phyloP scores from a whole-genome alignment of 805 yeast genomes.

The Candida hungchunana region DNA sequence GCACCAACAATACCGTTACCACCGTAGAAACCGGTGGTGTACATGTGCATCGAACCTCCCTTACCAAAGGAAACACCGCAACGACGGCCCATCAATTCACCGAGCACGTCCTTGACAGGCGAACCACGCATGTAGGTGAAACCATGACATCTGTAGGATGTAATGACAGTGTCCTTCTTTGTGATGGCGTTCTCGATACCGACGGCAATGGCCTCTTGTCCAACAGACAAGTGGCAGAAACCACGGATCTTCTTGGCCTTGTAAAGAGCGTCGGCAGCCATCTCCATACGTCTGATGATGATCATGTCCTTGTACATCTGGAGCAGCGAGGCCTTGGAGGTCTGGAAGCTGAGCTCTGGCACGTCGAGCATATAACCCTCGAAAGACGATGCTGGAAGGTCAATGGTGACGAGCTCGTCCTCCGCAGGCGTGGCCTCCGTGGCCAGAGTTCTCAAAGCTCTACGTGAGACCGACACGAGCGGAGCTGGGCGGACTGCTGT shows the following conservation, averaged over 20 bases:
- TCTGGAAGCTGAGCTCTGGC: slow-evolving; percentile 69
- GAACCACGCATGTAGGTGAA: slow-evolving; percentile 97
- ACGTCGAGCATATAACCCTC: slow-evolving; percentile 77
- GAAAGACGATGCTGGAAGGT: slow-evolving; percentile 76
- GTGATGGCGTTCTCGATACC: slow-evolving; percentile 96
- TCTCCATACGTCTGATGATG: slow-evolving; percentile 93
- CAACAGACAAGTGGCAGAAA: slow-evolving; percentile 96
- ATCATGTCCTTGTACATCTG: slow-evolving; percentile 97
- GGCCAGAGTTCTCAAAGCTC: slow-evolving; percentile 25
- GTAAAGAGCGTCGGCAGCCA: slow-evolving; percentile 97
- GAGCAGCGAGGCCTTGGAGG: slow-evolving; percentile 74
- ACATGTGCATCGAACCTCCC: slow-evolving; percentile 99
- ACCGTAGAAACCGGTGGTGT: slow-evolving; percentile 92
- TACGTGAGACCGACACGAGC: slow-evolving; percentile 13
- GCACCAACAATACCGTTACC: slow-evolving; percentile 99
- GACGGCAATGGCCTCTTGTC: slow-evolving; percentile 98
- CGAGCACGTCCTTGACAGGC: slow-evolving; percentile 81
- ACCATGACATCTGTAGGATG: slow-evolving; percentile 99
- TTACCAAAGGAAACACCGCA: slow-evolving; percentile 94
- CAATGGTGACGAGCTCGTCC: slow-evolving; percentile 39
- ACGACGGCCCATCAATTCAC: slow-evolving; percentile 96
- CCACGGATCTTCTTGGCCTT: slow-evolving; percentile 99
- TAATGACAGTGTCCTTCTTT: slow-evolving; percentile 81
- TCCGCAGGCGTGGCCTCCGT: slow-evolving; percentile 21
- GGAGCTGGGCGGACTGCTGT: slow-evolving; percentile 20